A percentile compares a stretch with the other conserved stretches of the same genome.
Conservation (phyloP, 352 stramenopile genomes). For the Globisporangium iwayamae region DNA sequence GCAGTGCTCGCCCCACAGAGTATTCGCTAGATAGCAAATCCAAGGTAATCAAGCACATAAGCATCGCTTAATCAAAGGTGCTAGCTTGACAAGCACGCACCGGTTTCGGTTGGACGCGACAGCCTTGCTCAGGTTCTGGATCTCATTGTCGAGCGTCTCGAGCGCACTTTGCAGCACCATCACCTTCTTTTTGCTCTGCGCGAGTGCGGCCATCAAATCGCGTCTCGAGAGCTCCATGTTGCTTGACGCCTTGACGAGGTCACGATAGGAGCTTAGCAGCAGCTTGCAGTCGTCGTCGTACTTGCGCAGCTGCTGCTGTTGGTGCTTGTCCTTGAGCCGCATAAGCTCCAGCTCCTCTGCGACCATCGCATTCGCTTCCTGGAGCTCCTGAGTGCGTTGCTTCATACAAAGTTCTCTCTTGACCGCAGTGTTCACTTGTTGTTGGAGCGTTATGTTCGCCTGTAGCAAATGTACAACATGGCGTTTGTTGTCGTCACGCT, state of each 20-base stretch:
- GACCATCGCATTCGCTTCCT: slow-evolving; percentile 13
- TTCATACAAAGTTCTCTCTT: background rate
- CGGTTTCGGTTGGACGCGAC: slow-evolving; percentile 27
- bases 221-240: slow-evolving; percentile 31
- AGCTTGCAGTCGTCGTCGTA: slow-evolving; percentile 23
- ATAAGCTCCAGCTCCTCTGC: slow-evolving; percentile 14
- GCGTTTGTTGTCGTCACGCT: slow-evolving; percentile 22
- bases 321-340: slow-evolving; percentile 11
- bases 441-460: slow-evolving; percentile 22
- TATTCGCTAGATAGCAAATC: slow-evolving; percentile 29
- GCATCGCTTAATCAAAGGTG: background rate
- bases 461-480: slow-evolving; percentile 36
- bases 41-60: background rate
- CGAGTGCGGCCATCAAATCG: slow-evolving; percentile 24
- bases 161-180: slow-evolving; percentile 28
- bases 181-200: slow-evolving; percentile 29
- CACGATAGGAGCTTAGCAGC: slow-evolving; percentile 17
- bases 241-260: slow-evolving; percentile 19
- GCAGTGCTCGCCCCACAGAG: slow-evolving; percentile 34
- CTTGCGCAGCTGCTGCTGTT: slow-evolving; percentile 7
- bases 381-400: slow-evolving; percentile 7
- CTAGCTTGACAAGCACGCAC: slow-evolving; percentile 12
- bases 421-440: slow-evolving; percentile 15
- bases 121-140: slow-evolving; percentile 32
- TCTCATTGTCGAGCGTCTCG: slow-evolving; percentile 25